Conservation (phyloP, 1,284 basidiomycete genomes). For the Irpex sp. region DNA sequence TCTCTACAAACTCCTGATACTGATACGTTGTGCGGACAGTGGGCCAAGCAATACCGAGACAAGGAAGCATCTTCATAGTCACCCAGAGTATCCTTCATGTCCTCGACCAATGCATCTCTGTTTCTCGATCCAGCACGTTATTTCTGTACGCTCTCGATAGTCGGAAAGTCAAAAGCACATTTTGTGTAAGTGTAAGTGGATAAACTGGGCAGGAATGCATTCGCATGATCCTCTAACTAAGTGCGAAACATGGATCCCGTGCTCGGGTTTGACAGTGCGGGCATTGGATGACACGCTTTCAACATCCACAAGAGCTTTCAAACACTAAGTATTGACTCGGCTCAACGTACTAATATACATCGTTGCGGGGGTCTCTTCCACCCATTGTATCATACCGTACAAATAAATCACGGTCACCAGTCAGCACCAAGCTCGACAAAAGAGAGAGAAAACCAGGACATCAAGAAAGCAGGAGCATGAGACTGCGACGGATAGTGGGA, state of each 20-base stretch:
- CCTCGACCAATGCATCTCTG: neutral
- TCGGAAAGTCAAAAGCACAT: no score
- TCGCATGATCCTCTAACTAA: no score
- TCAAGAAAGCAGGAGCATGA: neutral
- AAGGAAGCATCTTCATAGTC: neutral
- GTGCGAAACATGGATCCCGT: no score
- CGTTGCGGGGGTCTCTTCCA: neutral
- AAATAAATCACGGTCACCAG: neutral
- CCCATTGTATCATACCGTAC: neutral
- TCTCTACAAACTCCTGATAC: neutral
- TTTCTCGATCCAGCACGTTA: neutral
- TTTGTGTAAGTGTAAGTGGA: no score
- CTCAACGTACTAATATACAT: neutral
- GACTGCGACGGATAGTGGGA: no score
- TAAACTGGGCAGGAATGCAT: no score
- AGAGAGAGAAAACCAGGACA: neutral
- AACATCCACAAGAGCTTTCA: neutral
- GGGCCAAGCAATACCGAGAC: conserved; percentile 31
- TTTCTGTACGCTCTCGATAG: neutral
- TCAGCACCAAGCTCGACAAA: neutral
- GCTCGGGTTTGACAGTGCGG: no score
- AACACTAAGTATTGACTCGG: neutral
- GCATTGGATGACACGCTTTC: neutral
- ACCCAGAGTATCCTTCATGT: neutral
- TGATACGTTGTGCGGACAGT: conserved; percentile 18